These are phyloP conservation scores for Lipomyces spencermartinsiae DNA, from an alignment of 805 yeast genomes.

Conservation along the genomic window DNA sequence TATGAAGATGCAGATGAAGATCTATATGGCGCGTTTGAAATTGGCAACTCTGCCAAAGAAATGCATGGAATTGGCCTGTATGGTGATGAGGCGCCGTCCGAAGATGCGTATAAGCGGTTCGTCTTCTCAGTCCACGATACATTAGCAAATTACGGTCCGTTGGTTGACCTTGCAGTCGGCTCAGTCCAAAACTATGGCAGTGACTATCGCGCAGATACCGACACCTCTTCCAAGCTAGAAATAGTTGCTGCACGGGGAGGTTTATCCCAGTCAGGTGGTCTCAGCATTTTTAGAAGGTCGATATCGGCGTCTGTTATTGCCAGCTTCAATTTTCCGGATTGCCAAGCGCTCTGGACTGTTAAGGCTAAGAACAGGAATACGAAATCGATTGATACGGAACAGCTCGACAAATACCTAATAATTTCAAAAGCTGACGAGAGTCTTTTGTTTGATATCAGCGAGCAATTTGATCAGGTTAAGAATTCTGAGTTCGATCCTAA, in stretches of 20 bases:
- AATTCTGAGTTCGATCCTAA: slow-evolving; percentile 68
- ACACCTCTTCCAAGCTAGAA: slow-evolving; percentile 46
- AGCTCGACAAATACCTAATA: slow-evolving; percentile 37
- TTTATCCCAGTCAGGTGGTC: slow-evolving; percentile 54
- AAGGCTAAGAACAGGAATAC: slow-evolving; percentile 39
- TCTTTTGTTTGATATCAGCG: slow-evolving; percentile 43
- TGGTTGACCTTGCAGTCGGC: slow-evolving; percentile 71
- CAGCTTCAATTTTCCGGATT: slow-evolving; percentile 70
- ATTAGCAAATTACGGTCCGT: slow-evolving; percentile 73
- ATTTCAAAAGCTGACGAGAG: slow-evolving; percentile 50
- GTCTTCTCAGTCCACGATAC: slow-evolving; percentile 59
- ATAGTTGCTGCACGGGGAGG: slow-evolving; percentile 75
- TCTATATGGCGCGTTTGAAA: slow-evolving; percentile 33
- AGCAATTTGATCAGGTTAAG: slow-evolving; percentile 62
- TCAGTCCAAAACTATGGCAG: slow-evolving; percentile 13
- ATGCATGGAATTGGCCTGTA: slow-evolving; percentile 4
- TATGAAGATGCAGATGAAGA: slow-evolving; percentile 42
- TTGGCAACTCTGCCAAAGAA: background rate
- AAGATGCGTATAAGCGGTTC: slow-evolving; percentile 38
- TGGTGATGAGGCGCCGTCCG: slow-evolving; percentile 44
- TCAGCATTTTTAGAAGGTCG: slow-evolving; percentile 70
- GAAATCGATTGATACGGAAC: slow-evolving; percentile 27
- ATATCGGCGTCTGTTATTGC: slow-evolving; percentile 71
- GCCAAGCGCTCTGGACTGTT: slow-evolving; percentile 80
- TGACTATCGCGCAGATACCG: background rate